phyloP scores from a whole-genome alignment of 441 rosid genomes.

The Manihot esculenta region DNA sequence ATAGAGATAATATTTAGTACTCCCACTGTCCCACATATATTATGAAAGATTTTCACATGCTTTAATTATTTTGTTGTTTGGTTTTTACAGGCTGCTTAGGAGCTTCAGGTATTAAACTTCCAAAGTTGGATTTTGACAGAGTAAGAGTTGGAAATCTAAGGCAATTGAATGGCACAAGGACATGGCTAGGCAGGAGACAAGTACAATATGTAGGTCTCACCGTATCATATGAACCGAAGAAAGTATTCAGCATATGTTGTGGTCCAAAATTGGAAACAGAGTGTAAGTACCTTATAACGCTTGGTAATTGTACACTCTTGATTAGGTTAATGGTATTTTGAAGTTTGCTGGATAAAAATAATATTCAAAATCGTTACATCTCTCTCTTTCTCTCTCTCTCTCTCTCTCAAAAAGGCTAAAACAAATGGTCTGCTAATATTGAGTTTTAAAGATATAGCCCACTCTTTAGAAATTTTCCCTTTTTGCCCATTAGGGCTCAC shows the following conservation, averaged over 20 bases:
- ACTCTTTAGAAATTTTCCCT: not conserved
- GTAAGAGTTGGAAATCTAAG: conserved; percentile 34
- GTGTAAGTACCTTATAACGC: conserved; percentile 33
- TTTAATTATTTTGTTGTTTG: conserved; percentile 4
- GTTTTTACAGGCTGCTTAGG: conserved; percentile 64
- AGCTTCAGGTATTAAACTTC: conserved; percentile 44
- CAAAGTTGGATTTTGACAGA: conserved; percentile 33
- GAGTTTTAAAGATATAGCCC: not conserved
- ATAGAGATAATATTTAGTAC: not conserved
- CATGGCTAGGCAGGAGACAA: conserved; percentile 34
- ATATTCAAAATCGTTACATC: not conserved
- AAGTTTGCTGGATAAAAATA: not conserved
- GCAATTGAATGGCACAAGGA: conserved; percentile 28
- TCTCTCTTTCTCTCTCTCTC: too few species aligned
- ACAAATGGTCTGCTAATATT: not conserved
- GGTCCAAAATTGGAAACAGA: conserved; percentile 34
- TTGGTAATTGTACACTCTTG: not conserved
- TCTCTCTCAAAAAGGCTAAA: not conserved
- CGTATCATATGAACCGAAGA: conserved; percentile 31
- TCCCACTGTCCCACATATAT: not conserved
- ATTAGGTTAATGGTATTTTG: not conserved
- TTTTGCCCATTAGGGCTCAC: not conserved
- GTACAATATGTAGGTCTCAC: conserved; percentile 43
- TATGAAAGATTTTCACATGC: not conserved
- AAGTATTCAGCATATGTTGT: conserved; percentile 33